These are phyloP conservation scores for Cladobotryum protrusum DNA, from an alignment of 2,329 filamentous ascomycete genomes.

Conservation along the genomic window DNA sequence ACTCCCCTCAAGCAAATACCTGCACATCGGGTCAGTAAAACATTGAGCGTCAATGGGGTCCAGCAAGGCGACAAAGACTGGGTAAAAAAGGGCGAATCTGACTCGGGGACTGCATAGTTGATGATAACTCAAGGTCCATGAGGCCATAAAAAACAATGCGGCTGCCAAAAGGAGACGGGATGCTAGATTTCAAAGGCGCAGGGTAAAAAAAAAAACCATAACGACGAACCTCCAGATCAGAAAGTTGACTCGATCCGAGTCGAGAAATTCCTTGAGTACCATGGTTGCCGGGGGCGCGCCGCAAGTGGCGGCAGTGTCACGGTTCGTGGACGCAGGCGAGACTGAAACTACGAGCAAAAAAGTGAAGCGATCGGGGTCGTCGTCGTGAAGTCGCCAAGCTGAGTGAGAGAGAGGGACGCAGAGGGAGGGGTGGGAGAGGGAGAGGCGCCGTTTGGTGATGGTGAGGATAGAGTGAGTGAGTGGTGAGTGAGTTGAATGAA, in stretches of 20 bases:
- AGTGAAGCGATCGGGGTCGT: conserved; percentile 7
- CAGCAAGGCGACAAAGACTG: conserved; percentile 5
- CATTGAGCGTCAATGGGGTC: conserved; percentile 16
- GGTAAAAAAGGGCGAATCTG: background rate
- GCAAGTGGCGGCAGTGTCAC: conserved; percentile 27
- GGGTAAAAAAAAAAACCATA: background rate
- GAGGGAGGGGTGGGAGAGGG: conserved; percentile 1
- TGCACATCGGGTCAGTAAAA: conserved; percentile 21
- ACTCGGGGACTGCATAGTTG: conserved; percentile 2
- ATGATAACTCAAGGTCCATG: background rate
- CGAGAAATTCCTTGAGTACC: conserved; percentile 53
- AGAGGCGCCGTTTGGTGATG: background rate
- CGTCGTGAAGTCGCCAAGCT: conserved; percentile 8
- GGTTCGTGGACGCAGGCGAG: conserved; percentile 16
- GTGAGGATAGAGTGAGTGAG: conserved; percentile 12
- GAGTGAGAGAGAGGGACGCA: background rate
- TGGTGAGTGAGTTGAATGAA: conserved; percentile 16
- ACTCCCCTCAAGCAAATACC: conserved; percentile 58
- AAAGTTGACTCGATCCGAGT: conserved; percentile 64
- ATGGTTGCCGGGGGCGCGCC: conserved; percentile 35
- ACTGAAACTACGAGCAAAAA: conserved; percentile 2
- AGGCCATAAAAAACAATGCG: background rate
- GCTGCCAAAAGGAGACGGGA: conserved; percentile 10
- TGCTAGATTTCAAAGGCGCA: conserved; percentile 17
- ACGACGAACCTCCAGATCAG: conserved; percentile 62